Evolutionary conservation across 345 rosid genomes (phyloP), one percentile per base, ranked within the genome.

Genomic region (Boechera stricta): DNA sequence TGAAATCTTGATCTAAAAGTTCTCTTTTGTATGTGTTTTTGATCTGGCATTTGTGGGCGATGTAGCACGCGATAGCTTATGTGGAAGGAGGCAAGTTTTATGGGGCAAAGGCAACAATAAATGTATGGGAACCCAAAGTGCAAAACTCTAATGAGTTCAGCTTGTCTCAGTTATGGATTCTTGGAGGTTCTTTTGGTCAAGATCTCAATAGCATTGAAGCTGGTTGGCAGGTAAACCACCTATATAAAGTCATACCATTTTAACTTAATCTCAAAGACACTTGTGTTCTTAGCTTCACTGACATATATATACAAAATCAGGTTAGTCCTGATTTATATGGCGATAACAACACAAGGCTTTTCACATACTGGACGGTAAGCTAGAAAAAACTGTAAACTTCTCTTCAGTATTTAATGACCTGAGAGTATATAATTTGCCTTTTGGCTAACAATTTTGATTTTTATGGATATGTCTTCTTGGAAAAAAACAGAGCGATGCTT

Each of bases 361-460:
- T 89, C 89, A 86, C 89, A 51, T 89, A 89, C 67, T 89, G 94
- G 94, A 89, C 94, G 56, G 94, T 89, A 75, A 87, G 85, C 71
- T 75, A 38, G 31, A 49, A 9, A 67, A 35, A 12, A 1, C 15
- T 57, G 13, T 41, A 1, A 33, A 33, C 16, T 32, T 64, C 15
- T 49, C 31, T 26, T 35, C 21, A 41, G 15, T 54, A 21, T 58
- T 6, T 47, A 8, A 66, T n/a, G 60, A 13, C n/a, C 4, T 35
- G 45, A 7, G 13, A 28, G 10, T 80, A 7, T 24, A 1, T 28
- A 0, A 29, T 29, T 60, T 62, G 9, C 28, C 18, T 44, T 15
- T 41, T 70, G 66, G 21, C 49, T 63, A 31, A n/a, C 9, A 9
- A 21, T 65, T 60, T 36, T 59, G 13, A 11, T 6, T 64, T 28